Evolutionary conservation across 2,329 filamentous ascomycete genomes (phyloP).

Genomic region (Apiospora marii): DNA sequence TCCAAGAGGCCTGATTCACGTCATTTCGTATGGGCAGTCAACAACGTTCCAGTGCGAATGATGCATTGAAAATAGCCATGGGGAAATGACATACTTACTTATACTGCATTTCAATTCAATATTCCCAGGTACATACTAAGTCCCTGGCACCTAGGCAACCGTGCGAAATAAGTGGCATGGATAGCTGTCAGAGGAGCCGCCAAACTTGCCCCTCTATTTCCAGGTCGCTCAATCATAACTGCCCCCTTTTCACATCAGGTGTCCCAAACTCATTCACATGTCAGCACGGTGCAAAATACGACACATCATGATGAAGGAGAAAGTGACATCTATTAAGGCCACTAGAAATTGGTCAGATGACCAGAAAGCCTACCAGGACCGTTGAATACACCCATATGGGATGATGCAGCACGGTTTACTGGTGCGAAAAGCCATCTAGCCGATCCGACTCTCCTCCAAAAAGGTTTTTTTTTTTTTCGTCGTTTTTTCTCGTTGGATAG

Average conservation of each 20-base stretch:
- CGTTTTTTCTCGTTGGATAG: conserved; percentile 31
- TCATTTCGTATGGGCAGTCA: background rate
- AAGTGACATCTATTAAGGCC: conserved; percentile 32
- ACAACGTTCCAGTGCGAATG: too few species aligned
- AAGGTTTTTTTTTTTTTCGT: conserved; percentile 33
- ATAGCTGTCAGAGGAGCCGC: too few species aligned
- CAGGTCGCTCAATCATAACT: too few species aligned
- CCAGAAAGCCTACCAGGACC: conserved; percentile 39
- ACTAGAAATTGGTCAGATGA: conserved; percentile 38
- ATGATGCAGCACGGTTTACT: conserved; percentile 26
- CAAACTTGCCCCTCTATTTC: too few species aligned
- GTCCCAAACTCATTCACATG: background rate
- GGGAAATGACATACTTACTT: too few species aligned
- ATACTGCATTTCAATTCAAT: too few species aligned
- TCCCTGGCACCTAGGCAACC: too few species aligned
- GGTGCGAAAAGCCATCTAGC: conserved; percentile 37
- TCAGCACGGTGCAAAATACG: background rate
- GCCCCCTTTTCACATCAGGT: background rate
- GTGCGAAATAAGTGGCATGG: too few species aligned
- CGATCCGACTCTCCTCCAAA: conserved; percentile 35
- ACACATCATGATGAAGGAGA: conserved; percentile 32
- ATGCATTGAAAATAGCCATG: too few species aligned
- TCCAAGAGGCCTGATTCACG: background rate
- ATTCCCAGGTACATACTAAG: too few species aligned
- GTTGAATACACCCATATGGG: background rate